Conservation (phyloP, 768 basidiomycete species). For the Fomitopsis pulvina region DNA sequence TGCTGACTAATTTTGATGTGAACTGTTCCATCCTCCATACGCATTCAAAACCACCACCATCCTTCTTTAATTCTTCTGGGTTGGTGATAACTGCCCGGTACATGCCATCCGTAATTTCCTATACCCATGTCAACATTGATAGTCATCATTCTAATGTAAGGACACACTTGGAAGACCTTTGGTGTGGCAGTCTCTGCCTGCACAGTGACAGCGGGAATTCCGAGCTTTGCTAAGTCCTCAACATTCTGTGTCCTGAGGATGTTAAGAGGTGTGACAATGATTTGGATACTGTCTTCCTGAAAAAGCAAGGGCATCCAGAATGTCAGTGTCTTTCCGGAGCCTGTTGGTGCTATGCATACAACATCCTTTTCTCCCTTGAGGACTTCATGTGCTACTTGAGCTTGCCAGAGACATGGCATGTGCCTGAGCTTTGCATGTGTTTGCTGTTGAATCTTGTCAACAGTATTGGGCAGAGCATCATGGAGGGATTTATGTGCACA, state of each 20-base stretch:
- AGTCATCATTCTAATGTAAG: not conserved
- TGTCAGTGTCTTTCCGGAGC: slow-evolving; percentile 13
- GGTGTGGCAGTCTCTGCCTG: slow-evolving; percentile 5
- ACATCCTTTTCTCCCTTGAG: slow-evolving; percentile 9
- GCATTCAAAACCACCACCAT: slow-evolving; percentile 14
- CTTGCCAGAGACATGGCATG: slow-evolving; percentile 14
- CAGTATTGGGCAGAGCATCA: too few species aligned
- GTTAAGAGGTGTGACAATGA: slow-evolving; percentile 27
- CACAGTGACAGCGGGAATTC: slow-evolving; percentile 17
- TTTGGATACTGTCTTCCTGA: slow-evolving; percentile 13
- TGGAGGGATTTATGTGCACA: too few species aligned
- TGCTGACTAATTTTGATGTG: slow-evolving; percentile 17
- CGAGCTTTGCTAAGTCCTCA: slow-evolving; percentile 6
- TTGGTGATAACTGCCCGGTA: slow-evolving; percentile 24
- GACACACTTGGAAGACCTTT: slow-evolving; percentile 15
- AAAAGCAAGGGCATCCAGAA: slow-evolving; percentile 18
- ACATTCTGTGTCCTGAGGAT: slow-evolving; percentile 26
- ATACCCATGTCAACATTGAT: not conserved
- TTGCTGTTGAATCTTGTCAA: too few species aligned
- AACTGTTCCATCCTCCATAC: slow-evolving; percentile 20
- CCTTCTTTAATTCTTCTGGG: slow-evolving; percentile 22
- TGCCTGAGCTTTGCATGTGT: not conserved
- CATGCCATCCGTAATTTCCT: slow-evolving; percentile 21
- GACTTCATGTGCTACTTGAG: slow-evolving; percentile 5
- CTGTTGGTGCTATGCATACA: slow-evolving; percentile 11